Evolutionary conservation across 108 stramenopile species (phyloP), one percentile per base, ranked within the genome.

Genomic region (Parietichytrium sp.): DNA sequence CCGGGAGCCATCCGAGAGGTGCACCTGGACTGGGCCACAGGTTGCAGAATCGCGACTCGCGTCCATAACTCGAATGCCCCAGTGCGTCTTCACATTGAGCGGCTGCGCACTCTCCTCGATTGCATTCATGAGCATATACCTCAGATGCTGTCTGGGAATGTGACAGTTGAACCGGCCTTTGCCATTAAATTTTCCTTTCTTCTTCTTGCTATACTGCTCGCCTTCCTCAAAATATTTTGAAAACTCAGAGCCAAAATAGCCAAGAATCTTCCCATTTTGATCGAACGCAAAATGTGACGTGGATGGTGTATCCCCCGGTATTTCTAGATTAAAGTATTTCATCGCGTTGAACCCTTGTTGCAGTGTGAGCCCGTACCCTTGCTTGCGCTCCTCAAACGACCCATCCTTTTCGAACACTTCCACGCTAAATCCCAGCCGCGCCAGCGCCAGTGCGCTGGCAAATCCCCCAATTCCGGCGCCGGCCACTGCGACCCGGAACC

Each of bases 291-390:
- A 81, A 23, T 84, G 79, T n/a, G 78, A 38, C 13, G 54, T 51
- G 16, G 79, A 81, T 18, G 79, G 79, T 8, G 36, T 79, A 25
- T 81, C 78, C 72, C 49, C 45, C 20, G 61, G 49, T 45, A 38
- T 7, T 3, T 27, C 55, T 42, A 90, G 82, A 20, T 93, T 92
- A n/a, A n/a, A n/a, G n/a, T n/a, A n/a, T n/a, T n/a, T n/a, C n/a
- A 95, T 72, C 20, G 93, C 93, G 45, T 89, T 84, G 20, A 86
- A 84, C 25, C 93, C 95, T 83, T 95, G 95, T 82, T 96, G 95
- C 86, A 96, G 86, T 2, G 95, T 96, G 23, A 96, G 83, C 12
- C 93, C 95, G 79, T 96, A 96, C 25, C 93, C 93, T 81, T 93
- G 93, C 4, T 61, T 79, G 49, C 94, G 89, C 55, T 92, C 88